Base-by-base conservation (phyloP, 2,329 filamentous ascomycete species). In the Xylaria sp. region DNA sequence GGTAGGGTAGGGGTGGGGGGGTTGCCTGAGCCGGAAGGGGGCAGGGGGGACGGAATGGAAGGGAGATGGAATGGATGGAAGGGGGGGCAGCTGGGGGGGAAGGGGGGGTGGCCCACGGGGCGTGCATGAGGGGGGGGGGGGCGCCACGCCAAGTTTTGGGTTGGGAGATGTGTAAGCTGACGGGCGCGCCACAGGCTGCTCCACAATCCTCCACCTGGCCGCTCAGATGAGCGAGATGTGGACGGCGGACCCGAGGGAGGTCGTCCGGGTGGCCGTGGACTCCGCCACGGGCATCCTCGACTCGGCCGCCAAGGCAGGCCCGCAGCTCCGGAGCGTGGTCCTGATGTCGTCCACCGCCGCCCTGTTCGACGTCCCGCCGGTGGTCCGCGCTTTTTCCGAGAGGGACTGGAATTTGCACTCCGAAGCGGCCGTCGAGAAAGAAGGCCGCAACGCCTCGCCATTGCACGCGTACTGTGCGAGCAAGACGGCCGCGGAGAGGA, bases 121-220 rank as follows among this genome's bases (percentile, higher is more conserved):
- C 22, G 39, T n/a, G n/a, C n/a, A n/a, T n/a, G n/a, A n/a, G n/a
- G n/a, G n/a, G n/a, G 65, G 66, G 68, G 66, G 19, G 46, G 26
- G 41, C 19, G 11, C 24, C 18, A 26, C 1, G 13, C n/a, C 8
- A 11, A 34, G 19, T 46, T 26, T 4, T 18, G 19, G 40, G 34
- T 7, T 44, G 7, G 19, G 4, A 13, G 24, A 44, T 18, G 17
- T 22, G 8, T 24, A 45, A 34, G 18, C 44, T 50, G 22, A 53
- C 41, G n/a, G n/a, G 18, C 8, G 17, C 4, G 4, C 24, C 52
- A 19, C 48, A 67, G 67, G 67, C 21, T 69, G 67, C 44, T 52
- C 50, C 39, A 60, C 64, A 7, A 63, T 68, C 40, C 44, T 68
- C 17, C 67, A 69, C 26, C 58, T 68, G 19, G 66, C 67, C 16